Base-by-base conservation (phyloP, 495 filamentous ascomycete species). In the Aspergillus avenaceus region DNA sequence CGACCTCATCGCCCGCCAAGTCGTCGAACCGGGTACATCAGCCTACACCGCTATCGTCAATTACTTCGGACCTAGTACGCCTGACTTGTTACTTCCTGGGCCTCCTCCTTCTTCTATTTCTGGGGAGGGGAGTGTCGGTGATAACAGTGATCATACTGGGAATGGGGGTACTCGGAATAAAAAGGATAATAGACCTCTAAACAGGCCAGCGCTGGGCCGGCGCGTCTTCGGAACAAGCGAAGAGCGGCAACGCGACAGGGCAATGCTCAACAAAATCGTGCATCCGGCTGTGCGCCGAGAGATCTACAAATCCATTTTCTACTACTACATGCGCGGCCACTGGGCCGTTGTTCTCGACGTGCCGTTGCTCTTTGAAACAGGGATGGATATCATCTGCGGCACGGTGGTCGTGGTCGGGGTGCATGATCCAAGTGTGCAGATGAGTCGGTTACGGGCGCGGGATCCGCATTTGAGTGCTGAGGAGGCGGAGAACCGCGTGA, bases 281-380 rank as follows among this genome's bases (percentile, higher is more conserved):
- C 93, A 97, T 65, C 93, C 93, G 0, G 84, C 87, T 0, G 90
- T 97, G 5, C 72, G 88, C 22, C 74, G 69, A 63, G 89, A 84
- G 60, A 88, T 95, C 73, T 86, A 86, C 60, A 83, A 76, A 53
- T 68, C 73, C 4, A 75, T 95, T 13, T 49, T 86, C 14, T 65
- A 68, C 21, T 74, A 81, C 54, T 96, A 92, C 51, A 26, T 91
- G 2, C 67, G 61, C 2, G 91, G 92, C 2, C 53, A 81, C 47
- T 87, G 91, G 87, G 91, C 88, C 0, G 88, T 95, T 9, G 85
- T 97, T n/a, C 70, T 98, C 8, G 93, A 98, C 61, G 82, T 98
- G 1, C 93, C 93, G 37, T 70, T 98, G 32, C 79, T 98, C 14
- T 97, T 95, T 61, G 93, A 98, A 73, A 79, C 77, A 51, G 81